These are phyloP conservation scores for Blastomyces emzantsi DNA, from an alignment of 2,329 filamentous ascomycete genomes.

Conservation along the genomic window DNA sequence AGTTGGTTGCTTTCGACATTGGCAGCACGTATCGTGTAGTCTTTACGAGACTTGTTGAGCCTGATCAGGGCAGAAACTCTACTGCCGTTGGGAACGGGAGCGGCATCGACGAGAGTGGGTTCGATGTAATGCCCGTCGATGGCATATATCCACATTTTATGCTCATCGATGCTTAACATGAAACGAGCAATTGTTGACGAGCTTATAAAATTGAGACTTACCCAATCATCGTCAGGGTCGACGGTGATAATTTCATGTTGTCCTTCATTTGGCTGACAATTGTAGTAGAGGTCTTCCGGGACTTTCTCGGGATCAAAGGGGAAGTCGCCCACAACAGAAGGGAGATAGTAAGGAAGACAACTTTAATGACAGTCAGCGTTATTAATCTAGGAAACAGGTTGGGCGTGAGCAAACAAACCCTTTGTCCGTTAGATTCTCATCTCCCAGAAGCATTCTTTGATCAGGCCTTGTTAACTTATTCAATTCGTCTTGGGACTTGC, in stretches of 20 bases:
- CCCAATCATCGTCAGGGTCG: slow-evolving; percentile 26
- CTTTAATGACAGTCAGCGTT: slow-evolving; percentile 8
- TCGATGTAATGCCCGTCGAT: slow-evolving; percentile 38
- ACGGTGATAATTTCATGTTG: slow-evolving; percentile 26
- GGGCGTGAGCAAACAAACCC: slow-evolving; percentile 19
- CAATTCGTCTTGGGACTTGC: slow-evolving; percentile 41
- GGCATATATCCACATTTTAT: slow-evolving; percentile 38
- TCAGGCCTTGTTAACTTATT: slow-evolving; percentile 20
- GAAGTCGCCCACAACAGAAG: slow-evolving; percentile 15
- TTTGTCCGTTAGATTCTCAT: slow-evolving; percentile 24
- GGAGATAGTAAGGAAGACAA: slow-evolving; percentile 9
- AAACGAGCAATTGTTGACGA: slow-evolving; percentile 26
- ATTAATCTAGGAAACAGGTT: background rate
- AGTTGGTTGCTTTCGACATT: slow-evolving; percentile 44
- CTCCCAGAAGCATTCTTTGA: slow-evolving; percentile 18
- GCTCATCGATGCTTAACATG: slow-evolving; percentile 37
- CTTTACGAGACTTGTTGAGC: slow-evolving; percentile 29
- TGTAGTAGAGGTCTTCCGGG: slow-evolving; percentile 20
- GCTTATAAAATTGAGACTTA: slow-evolving; percentile 33
- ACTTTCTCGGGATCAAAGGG: slow-evolving; percentile 19
- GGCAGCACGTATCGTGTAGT: slow-evolving; percentile 42
- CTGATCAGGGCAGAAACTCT: slow-evolving; percentile 37
- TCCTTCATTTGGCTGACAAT: slow-evolving; percentile 21
- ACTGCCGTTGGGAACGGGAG: slow-evolving; percentile 30
- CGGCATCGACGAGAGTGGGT: slow-evolving; percentile 30